A percentile compares a stretch with the other conserved stretches of the same genome.
These are phyloP conservation scores for Exserohilum rostratum DNA, from an alignment of 2,329 filamentous ascomycete species.

Conservation along the genomic window DNA sequence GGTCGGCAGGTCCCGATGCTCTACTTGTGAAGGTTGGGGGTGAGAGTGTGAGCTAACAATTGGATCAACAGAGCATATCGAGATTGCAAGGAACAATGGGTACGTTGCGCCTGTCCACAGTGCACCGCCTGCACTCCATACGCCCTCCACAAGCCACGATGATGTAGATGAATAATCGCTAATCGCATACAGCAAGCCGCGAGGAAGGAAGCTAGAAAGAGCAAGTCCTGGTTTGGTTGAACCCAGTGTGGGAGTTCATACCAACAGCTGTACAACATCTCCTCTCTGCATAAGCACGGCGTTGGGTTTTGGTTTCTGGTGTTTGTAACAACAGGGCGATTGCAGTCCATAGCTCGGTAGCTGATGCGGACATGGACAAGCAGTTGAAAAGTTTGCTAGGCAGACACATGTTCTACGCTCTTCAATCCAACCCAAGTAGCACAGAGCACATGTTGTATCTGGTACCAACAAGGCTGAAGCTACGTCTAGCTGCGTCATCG, in stretches of 20 bases:
- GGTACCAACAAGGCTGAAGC: too few relatives aligned
- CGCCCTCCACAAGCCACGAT: neutral
- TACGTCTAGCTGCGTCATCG: neutral
- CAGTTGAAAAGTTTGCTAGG: neutral
- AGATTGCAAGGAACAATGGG: conserved; percentile 95
- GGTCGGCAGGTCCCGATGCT: too few relatives aligned
- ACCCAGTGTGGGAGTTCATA: neutral
- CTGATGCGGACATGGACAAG: neutral
- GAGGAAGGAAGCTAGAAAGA: conserved; percentile 30
- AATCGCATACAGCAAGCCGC: conserved; percentile 25
- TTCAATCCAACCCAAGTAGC: neutral
- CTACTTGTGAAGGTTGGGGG: too few relatives aligned
- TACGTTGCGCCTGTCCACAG: conserved; percentile 53
- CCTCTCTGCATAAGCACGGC: conserved; percentile 21
- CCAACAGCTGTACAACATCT: conserved; percentile 14
- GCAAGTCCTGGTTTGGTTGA: conserved; percentile 29
- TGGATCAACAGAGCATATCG: conserved; percentile 75
- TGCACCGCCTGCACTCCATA: neutral
- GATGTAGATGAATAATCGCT: neutral
- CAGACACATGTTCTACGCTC: neutral
- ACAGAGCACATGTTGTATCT: too few relatives aligned
- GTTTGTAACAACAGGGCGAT: neutral
- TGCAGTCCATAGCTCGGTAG: neutral
- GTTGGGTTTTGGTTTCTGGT: conserved; percentile 6
- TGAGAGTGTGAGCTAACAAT: neutral